phyloP scores from a whole-genome alignment of 805 yeast species.

The Brettanomyces anomalus region DNA sequence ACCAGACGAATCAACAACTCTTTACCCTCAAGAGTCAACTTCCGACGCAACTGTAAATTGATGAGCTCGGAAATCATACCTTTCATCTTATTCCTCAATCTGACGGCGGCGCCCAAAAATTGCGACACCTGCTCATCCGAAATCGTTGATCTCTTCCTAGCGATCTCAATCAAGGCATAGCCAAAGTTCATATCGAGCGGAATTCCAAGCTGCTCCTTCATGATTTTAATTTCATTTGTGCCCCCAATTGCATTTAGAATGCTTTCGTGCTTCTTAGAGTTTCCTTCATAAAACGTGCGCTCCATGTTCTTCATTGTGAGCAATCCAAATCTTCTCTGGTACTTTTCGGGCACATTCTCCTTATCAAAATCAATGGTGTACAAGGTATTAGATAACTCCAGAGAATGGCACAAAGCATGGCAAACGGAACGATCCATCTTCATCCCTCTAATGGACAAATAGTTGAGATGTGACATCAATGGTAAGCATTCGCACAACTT shows the following conservation, averaged over 20 bases:
- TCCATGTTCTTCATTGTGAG: slow-evolving; percentile 82
- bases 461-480: slow-evolving; percentile 55
- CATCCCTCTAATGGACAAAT: slow-evolving; percentile 63
- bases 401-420: slow-evolving; percentile 59
- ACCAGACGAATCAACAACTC: slow-evolving; percentile 64
- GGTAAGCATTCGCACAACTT: slow-evolving; percentile 61
- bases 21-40: slow-evolving; percentile 59
- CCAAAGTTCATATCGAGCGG: slow-evolving; percentile 11
- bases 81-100: slow-evolving; percentile 34
- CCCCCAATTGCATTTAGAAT: slow-evolving; percentile 6
- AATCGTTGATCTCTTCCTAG: slow-evolving; percentile 9
- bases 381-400: slow-evolving; percentile 56
- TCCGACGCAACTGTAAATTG: slow-evolving; percentile 43
- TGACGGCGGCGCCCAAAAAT: slow-evolving; percentile 32
- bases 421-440: slow-evolving; percentile 49
- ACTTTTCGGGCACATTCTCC: slow-evolving; percentile 47
- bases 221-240: slow-evolving; percentile 7
- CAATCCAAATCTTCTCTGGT: slow-evolving; percentile 66
- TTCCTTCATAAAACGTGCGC: slow-evolving; percentile 30
- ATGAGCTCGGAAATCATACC: slow-evolving; percentile 47
- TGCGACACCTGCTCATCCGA: slow-evolving; percentile 12
- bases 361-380: slow-evolving; percentile 62
- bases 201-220: slow-evolving; percentile 6
- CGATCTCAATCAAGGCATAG: slow-evolving; percentile 13
- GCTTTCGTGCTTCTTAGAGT: slow-evolving; percentile 2